Conservation (phyloP, 148 eudicot genomes). For the Rhododendron ferrugineum region DNA sequence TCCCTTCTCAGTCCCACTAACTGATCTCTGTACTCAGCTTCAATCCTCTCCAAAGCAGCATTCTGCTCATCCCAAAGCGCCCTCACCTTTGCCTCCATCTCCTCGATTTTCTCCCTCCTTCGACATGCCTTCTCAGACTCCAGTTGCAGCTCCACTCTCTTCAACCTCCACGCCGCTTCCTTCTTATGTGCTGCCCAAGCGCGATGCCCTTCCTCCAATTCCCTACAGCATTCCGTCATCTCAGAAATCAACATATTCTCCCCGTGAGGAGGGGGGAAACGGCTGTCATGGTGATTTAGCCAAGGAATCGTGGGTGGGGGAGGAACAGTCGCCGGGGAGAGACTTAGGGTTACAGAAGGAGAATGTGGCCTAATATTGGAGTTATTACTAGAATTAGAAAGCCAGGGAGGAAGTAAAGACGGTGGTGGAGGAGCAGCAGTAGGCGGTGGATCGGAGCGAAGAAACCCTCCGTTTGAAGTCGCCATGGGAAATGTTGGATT, state of each 20-base stretch:
- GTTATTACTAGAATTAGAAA: constrained; percentile 39
- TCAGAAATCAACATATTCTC: constrained; percentile 41
- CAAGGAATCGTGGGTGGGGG: constrained; percentile 35
- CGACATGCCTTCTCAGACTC: constrained; percentile 67
- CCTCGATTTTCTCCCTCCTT: constrained; percentile 67
- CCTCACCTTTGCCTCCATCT: constrained; percentile 61
- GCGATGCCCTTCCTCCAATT: constrained; percentile 78
- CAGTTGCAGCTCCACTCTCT: constrained; percentile 72
- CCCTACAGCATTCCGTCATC: constrained; percentile 59
- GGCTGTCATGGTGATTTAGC: constrained; percentile 37
- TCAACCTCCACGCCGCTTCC: constrained; percentile 86
- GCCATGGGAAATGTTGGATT: constrained; percentile 41
- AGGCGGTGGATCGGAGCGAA: constrained; percentile 35
- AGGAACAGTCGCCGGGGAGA: constrained; percentile 46
- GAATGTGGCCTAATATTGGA: constrained; percentile 39
- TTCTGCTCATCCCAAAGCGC: constrained; percentile 73
- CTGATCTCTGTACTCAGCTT: constrained; percentile 74
- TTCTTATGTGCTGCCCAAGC: constrained; percentile 70
- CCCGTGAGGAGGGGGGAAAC: constrained; percentile 16
- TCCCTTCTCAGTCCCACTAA: constrained; percentile 65
- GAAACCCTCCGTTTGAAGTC: constrained; percentile 41
- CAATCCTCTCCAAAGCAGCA: constrained; percentile 55
- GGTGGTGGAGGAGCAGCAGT: constrained; percentile 24
- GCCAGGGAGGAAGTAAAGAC: constrained; percentile 69
- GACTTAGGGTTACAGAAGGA: constrained; percentile 78